A percentile compares a stretch with the other conserved stretches of the same genome.
Conservation (phyloP, 768 basidiomycete genomes). For the Tricholoma saponaceum region DNA sequence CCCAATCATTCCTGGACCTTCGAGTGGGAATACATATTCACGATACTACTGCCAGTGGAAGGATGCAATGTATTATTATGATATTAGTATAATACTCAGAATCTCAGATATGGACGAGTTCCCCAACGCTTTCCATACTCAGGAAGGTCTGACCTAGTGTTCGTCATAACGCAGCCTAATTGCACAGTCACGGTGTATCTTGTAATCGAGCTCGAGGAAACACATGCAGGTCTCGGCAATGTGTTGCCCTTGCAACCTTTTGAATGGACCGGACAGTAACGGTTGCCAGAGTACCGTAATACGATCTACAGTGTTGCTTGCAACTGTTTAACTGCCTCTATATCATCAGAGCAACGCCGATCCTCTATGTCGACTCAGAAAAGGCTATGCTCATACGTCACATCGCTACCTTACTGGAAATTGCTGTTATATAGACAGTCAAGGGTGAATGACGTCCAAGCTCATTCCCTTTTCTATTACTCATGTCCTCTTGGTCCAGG, state of each 20-base stretch:
- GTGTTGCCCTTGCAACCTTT: conserved; percentile 8
- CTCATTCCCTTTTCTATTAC: conserved; percentile 3
- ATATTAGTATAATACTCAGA: no score
- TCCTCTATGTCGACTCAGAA: conserved; percentile 1
- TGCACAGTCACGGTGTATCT: not conserved
- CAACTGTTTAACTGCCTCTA: conserved; percentile 3
- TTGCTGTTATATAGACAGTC: conserved; percentile 8
- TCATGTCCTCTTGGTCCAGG: conserved; percentile 26
- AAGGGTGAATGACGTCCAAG: not conserved
- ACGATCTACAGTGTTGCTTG: conserved; percentile 13
- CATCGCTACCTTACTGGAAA: conserved; percentile 7
- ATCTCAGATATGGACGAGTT: not conserved
- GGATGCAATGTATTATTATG: not conserved
- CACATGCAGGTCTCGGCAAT: not conserved
- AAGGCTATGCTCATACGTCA: conserved; percentile 15
- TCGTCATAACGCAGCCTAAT: not conserved
- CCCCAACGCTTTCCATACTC: not conserved
- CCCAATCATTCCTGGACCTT: not conserved
- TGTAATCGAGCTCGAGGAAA: not conserved
- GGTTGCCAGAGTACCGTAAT: conserved; percentile 1
- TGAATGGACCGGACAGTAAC: conserved; percentile 6
- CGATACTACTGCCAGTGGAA: not conserved
- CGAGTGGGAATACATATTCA: not conserved
- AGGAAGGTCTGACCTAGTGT: no score
- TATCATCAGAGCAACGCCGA: conserved; percentile 2